Conservation (phyloP, 2,329 filamentous ascomycete species). For the Aspergillus candidus region DNA sequence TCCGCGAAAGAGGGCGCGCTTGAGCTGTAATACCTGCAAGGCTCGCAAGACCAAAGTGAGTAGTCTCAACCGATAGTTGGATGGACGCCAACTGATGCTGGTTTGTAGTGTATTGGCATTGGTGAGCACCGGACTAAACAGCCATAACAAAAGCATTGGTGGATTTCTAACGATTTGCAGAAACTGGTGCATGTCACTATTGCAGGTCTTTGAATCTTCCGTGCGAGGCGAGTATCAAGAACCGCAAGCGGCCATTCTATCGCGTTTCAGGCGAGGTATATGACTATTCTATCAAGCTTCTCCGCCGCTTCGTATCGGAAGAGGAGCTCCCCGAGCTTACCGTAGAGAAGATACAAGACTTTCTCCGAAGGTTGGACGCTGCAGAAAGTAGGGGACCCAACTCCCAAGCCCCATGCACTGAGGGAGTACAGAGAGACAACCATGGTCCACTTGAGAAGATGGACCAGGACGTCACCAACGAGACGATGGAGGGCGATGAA, state of each 20-base stretch:
- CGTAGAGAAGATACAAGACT: neutral
- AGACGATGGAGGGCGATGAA: neutral
- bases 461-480: neutral
- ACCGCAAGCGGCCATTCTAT: neutral
- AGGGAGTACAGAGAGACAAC: no score
- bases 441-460: no score
- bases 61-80: neutral
- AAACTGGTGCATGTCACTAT: neutral
- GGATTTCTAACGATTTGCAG: neutral
- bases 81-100: no score
- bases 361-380: neutral
- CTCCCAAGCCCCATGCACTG: no score
- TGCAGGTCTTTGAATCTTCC: neutral
- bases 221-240: neutral
- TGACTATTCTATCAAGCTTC: neutral
- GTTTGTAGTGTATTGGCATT: no score
- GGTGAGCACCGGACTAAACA: no score
- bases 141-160: neutral
- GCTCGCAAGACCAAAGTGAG: neutral
- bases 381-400: neutral
- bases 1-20: neutral
- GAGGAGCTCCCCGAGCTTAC: neutral
- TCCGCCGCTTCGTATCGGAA: neutral
- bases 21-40: neutral
- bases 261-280: neutral